Base-by-base conservation (phyloP, 1,139 yeast genomes). In the Eremothecium coryli region DNA sequence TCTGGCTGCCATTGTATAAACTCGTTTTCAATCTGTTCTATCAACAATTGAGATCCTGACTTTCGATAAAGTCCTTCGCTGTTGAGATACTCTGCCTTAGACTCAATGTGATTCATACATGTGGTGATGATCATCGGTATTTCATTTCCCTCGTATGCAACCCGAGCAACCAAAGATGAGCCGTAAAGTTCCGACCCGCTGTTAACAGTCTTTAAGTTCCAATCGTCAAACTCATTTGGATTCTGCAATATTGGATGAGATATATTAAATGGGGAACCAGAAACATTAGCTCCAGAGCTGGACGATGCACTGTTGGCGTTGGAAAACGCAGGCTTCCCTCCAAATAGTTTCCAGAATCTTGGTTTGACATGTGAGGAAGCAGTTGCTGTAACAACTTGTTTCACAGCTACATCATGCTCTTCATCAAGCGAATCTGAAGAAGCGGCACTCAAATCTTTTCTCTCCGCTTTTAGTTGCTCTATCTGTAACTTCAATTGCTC, bases 51-150 rank as follows among this genome's bases (percentile, higher is more conserved):
- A 10, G 90, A 74, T 2, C 97, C 98, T 15, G 93, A 81, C 44
- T 88, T 81, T 48, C 98, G 70, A 61, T 90, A 90, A 26, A 90
- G 71, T 4, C 98, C 98, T 58, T 88, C 97, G 26, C 68, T 63
- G 31, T 68, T 75, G 47, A 56, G 35, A 31, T 36, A 82, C 54
- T 7, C 94, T 88, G 43, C 86, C 64, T 28, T 37, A 4, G 56
- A 54, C 59, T 88, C 95, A 32, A 90, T 85, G 49, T 81, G 93
- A 24, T 65, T 63, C n/a, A 86, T 61, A 60, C 96, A 85, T 38
- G 76, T 67, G 9, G 78, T 65, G 9, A 90, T 70, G 28, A 90
- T 73, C 41, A 73, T 58, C 5, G 98, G 98, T 7, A 85, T 68
- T 3, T 55, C 45, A 15, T 70, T 64, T 13, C 70, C 68, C 52